A percentile compares a stretch with the other conserved stretches of the same genome.
Conservation (phyloP, 805 yeast genomes). For the Metschnikowia sp. region DNA sequence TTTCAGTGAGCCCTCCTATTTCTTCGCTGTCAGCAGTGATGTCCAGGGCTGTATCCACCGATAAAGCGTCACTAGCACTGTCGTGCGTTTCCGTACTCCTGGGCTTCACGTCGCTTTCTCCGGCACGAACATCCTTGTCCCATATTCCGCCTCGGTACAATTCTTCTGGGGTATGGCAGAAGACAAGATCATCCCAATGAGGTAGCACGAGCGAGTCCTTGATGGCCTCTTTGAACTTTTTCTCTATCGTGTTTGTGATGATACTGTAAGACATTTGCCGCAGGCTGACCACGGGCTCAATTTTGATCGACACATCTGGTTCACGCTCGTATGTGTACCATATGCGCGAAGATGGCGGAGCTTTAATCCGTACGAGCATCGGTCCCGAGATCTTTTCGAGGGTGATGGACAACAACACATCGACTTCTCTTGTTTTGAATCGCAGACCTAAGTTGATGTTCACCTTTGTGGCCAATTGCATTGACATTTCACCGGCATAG, state of each 20-base stretch:
- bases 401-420: conserved; percentile 66
- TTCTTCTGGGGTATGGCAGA: conserved; percentile 62
- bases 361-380: conserved; percentile 64
- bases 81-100: background rate
- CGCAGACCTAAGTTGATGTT: conserved; percentile 72
- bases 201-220: conserved; percentile 81
- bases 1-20: background rate
- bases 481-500: conserved; percentile 72
- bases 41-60: conserved; percentile 5
- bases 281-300: conserved; percentile 90
- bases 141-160: conserved; percentile 91
- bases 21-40: conserved; percentile 3
- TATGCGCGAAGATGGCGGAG: conserved; percentile 85
- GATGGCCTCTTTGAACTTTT: conserved; percentile 73
- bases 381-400: conserved; percentile 72
- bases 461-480: conserved; percentile 78
- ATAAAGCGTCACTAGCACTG: background rate
- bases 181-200: conserved; percentile 81
- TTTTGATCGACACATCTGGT: conserved; percentile 70
- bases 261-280: conserved; percentile 74
- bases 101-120: background rate
- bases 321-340: conserved; percentile 87
- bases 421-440: conserved; percentile 72
- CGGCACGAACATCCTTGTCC: conserved; percentile 43
- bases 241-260: conserved; percentile 76